These are phyloP conservation scores for Colletotrichum euphorbiae DNA, from an alignment of 2,329 filamentous ascomycete species.

Conservation along the genomic window DNA sequence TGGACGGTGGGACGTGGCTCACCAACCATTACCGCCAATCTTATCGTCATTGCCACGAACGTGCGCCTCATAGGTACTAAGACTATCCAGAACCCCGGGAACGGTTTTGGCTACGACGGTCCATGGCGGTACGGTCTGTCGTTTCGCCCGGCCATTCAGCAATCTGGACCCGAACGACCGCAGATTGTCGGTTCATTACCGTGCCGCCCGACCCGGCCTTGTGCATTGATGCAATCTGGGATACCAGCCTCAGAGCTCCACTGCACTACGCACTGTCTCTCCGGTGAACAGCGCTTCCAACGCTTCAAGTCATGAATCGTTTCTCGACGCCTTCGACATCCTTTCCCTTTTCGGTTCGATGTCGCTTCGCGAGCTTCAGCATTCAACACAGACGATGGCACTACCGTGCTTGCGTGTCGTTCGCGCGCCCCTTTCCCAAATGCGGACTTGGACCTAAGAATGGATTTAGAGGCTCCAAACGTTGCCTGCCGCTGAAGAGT, in stretches of 20 bases:
- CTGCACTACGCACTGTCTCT: conserved; percentile 22
- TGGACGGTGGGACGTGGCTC: background rate
- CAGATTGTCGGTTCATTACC: background rate
- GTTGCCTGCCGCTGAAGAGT: background rate
- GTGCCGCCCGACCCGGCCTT: background rate
- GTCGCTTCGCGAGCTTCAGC: background rate
- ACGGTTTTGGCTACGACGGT: too few relatives aligned
- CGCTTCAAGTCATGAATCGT: background rate
- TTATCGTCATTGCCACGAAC: too few relatives aligned
- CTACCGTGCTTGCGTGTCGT: background rate
- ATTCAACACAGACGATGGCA: conserved; percentile 1
- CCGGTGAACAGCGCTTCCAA: conserved; percentile 11
- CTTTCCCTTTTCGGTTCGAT: conserved; percentile 25
- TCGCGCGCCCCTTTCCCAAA: background rate
- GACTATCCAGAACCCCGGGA: too few relatives aligned
- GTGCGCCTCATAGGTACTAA: too few relatives aligned
- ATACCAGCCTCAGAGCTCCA: background rate
- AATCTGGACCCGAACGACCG: background rate
- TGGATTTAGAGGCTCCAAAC: background rate
- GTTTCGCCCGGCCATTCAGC: background rate
- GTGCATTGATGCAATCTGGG: background rate
- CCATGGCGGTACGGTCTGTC: too few relatives aligned
- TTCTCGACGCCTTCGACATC: conserved; percentile 26
- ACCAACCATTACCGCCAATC: background rate
- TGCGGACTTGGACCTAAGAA: background rate